phyloP scores from a whole-genome alignment of 179 eudicot genomes.

The Spergularia azorica region DNA sequence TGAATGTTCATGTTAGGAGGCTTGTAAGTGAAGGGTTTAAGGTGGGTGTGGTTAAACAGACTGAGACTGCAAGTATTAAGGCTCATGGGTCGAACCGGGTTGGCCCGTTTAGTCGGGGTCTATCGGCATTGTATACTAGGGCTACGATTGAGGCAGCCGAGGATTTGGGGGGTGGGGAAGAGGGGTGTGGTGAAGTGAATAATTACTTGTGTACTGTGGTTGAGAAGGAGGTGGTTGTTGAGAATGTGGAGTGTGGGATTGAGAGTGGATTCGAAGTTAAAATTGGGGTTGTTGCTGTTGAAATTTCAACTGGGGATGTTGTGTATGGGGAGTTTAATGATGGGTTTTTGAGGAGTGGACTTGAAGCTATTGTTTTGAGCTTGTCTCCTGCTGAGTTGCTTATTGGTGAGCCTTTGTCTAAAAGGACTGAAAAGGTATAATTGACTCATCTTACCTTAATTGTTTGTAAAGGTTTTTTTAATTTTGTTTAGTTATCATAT shows the following conservation, averaged over 20 bases:
- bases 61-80: slow-evolving; percentile 87
- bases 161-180: slow-evolving; percentile 75
- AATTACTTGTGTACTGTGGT: slow-evolving; percentile 84
- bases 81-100: slow-evolving; percentile 76
- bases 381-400: slow-evolving; percentile 85
- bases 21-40: slow-evolving; percentile 87
- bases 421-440: slow-evolving; percentile 79
- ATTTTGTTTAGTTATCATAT: not conserved
- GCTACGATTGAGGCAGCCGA: slow-evolving; percentile 90
- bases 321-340: slow-evolving; percentile 86
- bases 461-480: not conserved
- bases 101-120: slow-evolving; percentile 85
- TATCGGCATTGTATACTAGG: slow-evolving; percentile 90
- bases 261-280: slow-evolving; percentile 57
- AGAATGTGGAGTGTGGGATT: slow-evolving; percentile 37
- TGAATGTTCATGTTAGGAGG: slow-evolving; percentile 91
- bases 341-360: slow-evolving; percentile 67
- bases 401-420: slow-evolving; percentile 73
- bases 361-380: slow-evolving; percentile 74
- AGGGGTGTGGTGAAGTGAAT: slow-evolving; percentile 65
- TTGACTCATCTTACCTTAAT: not conserved
- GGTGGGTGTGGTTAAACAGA: slow-evolving; percentile 94
- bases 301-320: slow-evolving; percentile 92
- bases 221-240: slow-evolving; percentile 44
- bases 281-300: slow-evolving; percentile 81